These are phyloP conservation scores for Termitomyces sp. DNA, from an alignment of 768 basidiomycete species.

Conservation along the genomic window DNA sequence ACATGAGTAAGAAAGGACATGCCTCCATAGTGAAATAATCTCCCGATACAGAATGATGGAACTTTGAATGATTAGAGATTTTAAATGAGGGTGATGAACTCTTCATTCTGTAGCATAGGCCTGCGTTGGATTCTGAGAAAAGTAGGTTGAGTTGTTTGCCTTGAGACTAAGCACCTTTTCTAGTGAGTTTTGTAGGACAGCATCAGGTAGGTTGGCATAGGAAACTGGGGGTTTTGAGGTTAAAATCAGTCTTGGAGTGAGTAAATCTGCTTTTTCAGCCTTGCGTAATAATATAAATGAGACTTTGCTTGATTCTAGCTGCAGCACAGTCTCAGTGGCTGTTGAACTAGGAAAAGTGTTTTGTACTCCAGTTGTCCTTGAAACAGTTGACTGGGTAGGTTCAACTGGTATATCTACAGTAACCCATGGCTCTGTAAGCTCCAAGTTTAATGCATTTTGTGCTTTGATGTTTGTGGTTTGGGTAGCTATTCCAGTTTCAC, in stretches of 20 bases:
- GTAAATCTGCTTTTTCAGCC: too few species aligned
- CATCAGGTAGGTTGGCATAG: not conserved
- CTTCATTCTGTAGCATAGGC: not conserved
- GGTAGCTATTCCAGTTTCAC: not conserved
- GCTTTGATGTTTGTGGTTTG: not conserved
- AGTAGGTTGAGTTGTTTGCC: not conserved
- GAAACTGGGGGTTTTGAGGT: not conserved
- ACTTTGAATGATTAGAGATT: conserved; percentile 79
- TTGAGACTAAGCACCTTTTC: too few species aligned
- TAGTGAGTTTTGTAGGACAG: not conserved
- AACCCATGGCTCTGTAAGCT: too few species aligned
- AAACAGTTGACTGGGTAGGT: not conserved
- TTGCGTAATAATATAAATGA: too few species aligned
- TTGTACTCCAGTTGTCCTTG: not conserved
- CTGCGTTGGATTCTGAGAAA: not conserved
- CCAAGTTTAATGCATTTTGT: not conserved
- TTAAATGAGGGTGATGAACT: conserved; percentile 22
- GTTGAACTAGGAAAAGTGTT: not conserved
- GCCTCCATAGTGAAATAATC: conserved; percentile 95
- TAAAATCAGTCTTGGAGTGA: too few species aligned
- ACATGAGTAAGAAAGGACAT: conserved; percentile 1
- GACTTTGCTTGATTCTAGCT: not conserved
- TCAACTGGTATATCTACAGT: not conserved
- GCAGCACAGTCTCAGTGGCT: not conserved
- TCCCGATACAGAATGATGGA: conserved; percentile 82